Base-by-base conservation (phyloP, 2,329 filamentous ascomycete genomes). In the Epichloe gansuensis region DNA sequence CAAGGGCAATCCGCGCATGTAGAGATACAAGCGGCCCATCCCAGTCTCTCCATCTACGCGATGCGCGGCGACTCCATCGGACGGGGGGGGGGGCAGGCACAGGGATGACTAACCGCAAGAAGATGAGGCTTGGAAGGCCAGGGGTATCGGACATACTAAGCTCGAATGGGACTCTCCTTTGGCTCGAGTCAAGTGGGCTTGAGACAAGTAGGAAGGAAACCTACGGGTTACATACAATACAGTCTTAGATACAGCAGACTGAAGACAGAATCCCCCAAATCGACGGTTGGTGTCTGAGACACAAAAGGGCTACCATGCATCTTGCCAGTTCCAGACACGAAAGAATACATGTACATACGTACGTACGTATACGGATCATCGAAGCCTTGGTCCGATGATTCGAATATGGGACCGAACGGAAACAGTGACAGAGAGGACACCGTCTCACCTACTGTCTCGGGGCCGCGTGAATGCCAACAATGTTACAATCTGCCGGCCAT, bases 121-220 rank as follows among this genome's bases (percentile, higher is more conserved):
- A 3, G 34, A 31, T n/a, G 9, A 38, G 37, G 37, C 39, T 31
- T 25, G 39, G 23, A 31, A 31, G 31, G 52, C 52, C 55, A 52
- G 47, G 57, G 57, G 57, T 57, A 53, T 58, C 57, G 57, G 57
- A 58, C 50, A 17, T 48, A 52, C 57, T 58, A 58, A 48, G 12
- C 55, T 49, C 7, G 17, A 54, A 52, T 11, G 23, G 50, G 52
- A 25, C 38, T 28, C 37, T 21, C 37, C 46, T 15, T 44, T 6
- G 17, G 17, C 17, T 21, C 17, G 17, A 21, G 17, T 21, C 17
- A 21, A 21, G 17, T 21, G 17, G 17, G 17, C 17, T 21, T 21
- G 41, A 48, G 52, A 49, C 47, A 41, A 43, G 41, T 21, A 21
- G 17, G 17, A 21, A 21, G 17, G 17, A 21, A 21, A 21, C 17